Conservation (phyloP, 2,329 filamentous ascomycete species). For the Lithohypha guttulata region DNA sequence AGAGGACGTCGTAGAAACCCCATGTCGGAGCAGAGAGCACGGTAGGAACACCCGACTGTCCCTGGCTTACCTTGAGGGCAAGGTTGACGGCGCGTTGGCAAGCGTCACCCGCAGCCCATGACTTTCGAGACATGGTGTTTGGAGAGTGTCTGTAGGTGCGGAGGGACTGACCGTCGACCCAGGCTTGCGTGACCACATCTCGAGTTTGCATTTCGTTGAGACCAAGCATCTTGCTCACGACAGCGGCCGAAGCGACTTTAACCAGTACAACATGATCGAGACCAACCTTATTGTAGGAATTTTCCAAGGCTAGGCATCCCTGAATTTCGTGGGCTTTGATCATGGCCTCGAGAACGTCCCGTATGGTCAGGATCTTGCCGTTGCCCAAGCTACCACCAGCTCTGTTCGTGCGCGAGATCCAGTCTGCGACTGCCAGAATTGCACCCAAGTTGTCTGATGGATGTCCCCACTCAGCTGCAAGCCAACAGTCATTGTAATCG, state of each 20-base stretch:
- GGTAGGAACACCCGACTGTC: slow-evolving; percentile 81
- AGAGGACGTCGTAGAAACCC: slow-evolving; percentile 98
- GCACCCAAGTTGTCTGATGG: slow-evolving; percentile 96
- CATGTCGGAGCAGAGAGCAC: slow-evolving; percentile 86
- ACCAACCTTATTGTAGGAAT: slow-evolving; percentile 98
- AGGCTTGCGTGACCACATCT: slow-evolving; percentile 91
- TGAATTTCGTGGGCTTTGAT: slow-evolving; percentile 99
- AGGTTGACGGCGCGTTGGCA: slow-evolving; percentile 93
- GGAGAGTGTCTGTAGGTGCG: slow-evolving; percentile 94
- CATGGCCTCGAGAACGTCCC: slow-evolving; percentile 90
- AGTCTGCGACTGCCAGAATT: slow-evolving; percentile 93
- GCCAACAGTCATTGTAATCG: slow-evolving; percentile 99
- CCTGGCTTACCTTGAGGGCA: slow-evolving; percentile 79
- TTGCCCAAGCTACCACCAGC: slow-evolving; percentile 62
- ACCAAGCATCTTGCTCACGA: slow-evolving; percentile 90
- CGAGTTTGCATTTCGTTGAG: slow-evolving; percentile 82
- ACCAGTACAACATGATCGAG: slow-evolving; percentile 96
- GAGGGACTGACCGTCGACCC: slow-evolving; percentile 91
- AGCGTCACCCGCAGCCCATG: slow-evolving; percentile 95
- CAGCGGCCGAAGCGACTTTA: slow-evolving; percentile 91
- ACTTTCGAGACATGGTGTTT: slow-evolving; percentile 99
- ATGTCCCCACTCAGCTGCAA: slow-evolving; percentile 97
- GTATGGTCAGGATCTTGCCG: slow-evolving; percentile 74
- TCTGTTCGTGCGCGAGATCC: slow-evolving; percentile 89
- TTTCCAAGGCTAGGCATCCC: slow-evolving; percentile 89